Percentiles rank a stretch among this genome's conserved stretches.
These are phyloP conservation scores for Boletus sensibilis DNA, from an alignment of 768 basidiomycete species.

Conservation along the genomic window DNA sequence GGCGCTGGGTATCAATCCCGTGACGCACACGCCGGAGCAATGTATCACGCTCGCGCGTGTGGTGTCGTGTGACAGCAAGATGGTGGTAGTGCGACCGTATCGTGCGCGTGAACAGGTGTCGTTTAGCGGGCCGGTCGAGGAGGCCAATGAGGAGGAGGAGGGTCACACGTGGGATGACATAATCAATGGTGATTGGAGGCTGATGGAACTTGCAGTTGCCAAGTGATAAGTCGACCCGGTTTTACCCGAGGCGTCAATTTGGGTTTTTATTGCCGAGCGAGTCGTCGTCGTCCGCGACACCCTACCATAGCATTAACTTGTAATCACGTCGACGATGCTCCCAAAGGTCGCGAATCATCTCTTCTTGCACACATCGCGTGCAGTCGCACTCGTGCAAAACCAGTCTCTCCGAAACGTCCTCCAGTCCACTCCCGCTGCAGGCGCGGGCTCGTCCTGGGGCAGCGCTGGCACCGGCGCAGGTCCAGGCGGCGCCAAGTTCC, in stretches of 20 bases:
- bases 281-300: slow-evolving; percentile 2
- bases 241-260: slow-evolving; percentile 21
- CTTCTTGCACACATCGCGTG: slow-evolving; percentile 72
- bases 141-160: slow-evolving; percentile 7
- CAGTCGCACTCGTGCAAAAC: slow-evolving; percentile 72
- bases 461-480: slow-evolving; percentile 52
- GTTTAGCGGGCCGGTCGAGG: slow-evolving; percentile 30
- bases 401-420: slow-evolving; percentile 77
- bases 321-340: slow-evolving; percentile 50
- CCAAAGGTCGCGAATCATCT: slow-evolving; percentile 82
- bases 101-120: slow-evolving; percentile 23
- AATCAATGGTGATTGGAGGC: slow-evolving; percentile 30
- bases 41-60: slow-evolving; percentile 49
- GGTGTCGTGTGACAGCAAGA: slow-evolving; percentile 9
- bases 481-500: slow-evolving; percentile 71
- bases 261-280: slow-evolving; percentile 13
- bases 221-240: too few species aligned
- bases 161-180: slow-evolving; percentile 32
- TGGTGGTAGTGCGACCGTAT: slow-evolving; percentile 19
- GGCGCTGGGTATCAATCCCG: slow-evolving; percentile 59
- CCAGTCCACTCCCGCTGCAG: slow-evolving; percentile 50
- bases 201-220: too few species aligned
- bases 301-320: slow-evolving; percentile 1
- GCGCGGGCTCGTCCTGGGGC: slow-evolving; percentile 51
- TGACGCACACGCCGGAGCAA: slow-evolving; percentile 59